Conservation (phyloP, 805 yeast genomes). For the Soucietia sequanensis region DNA sequence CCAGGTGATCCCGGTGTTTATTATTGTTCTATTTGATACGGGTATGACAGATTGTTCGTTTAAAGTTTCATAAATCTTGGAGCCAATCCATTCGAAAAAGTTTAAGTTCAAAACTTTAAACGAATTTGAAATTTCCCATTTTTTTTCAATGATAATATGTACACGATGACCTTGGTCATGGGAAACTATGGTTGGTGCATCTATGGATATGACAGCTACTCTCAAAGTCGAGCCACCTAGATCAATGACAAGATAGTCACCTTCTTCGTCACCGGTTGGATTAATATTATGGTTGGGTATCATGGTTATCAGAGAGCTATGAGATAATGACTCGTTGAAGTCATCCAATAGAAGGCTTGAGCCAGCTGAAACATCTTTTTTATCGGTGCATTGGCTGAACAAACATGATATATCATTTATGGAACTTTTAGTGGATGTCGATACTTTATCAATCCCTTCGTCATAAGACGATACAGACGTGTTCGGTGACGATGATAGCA, state of each 20-base stretch:
- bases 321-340: slow-evolving; percentile 28
- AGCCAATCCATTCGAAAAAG: slow-evolving; percentile 46
- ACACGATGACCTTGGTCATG: slow-evolving; percentile 21
- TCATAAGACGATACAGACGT: too few relatives aligned
- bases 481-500: background rate
- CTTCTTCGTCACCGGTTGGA: slow-evolving; percentile 37
- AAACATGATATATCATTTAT: too few relatives aligned
- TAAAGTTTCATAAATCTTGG: slow-evolving; percentile 29
- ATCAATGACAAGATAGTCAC: slow-evolving; percentile 48
- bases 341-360: slow-evolving; percentile 19
- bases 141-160: slow-evolving; percentile 25
- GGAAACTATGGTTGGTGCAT: slow-evolving; percentile 4
- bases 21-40: slow-evolving; percentile 8
- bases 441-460: too few relatives aligned
- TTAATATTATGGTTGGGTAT: slow-evolving; percentile 37
- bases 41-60: slow-evolving; percentile 5
- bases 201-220: slow-evolving; percentile 36
- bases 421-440: too few relatives aligned
- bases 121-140: slow-evolving; percentile 39
- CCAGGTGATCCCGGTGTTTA: slow-evolving; percentile 53
- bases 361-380: too few relatives aligned
- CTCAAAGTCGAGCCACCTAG: slow-evolving; percentile 58
- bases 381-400: too few relatives aligned
- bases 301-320: slow-evolving; percentile 33
- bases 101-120: slow-evolving; percentile 37